Base-by-base conservation (phyloP, 1,284 basidiomycete genomes). In the Tranzscheliella williamsii region DNA sequence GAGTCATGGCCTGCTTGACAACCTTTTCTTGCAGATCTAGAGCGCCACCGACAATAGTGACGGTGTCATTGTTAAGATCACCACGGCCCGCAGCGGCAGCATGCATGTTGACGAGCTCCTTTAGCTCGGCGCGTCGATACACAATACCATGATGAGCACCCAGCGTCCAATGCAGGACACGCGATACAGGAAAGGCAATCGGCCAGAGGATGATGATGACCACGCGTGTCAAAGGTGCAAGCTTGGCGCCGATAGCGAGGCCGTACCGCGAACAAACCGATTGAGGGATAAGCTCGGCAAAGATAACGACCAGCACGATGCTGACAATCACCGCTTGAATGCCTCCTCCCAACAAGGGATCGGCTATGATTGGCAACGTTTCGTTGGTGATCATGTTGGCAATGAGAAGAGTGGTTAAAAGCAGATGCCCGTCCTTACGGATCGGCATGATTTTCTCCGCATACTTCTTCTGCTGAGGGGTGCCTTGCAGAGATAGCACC, bases 251-350 rank as follows among this genome's bases (percentile, higher is more conserved):
- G 34, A 79, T 72, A 13, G 54, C 66, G 17, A 79, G 61, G 5
- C 77, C 78, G 54, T 76, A 79, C 8, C 78, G 71, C 9, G 76
- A 70, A 44, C 78, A 79, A 22, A 82, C 81, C 21, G 79, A 79
- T 66, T 83, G 82, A 0, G 92, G 92, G 52, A 95, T 95, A 65
- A 96, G 89, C 79, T 95, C 91, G 38, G 88, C 81, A 75, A 91
- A 91, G 57, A 89, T 89, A 65, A 76, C 68, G 53, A 76, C 70
- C 7, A 76, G 51, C 8, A 75, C 73, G 38, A 71, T 76, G 23
- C 67, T 69, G 41, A 73, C 62, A 24, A 74, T 56, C 30, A 76
- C 75, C 38, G 89, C 88, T 70, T 83, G 84, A 11, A 88, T 79
- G 22, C 90, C 90, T 30, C 90, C 90, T 26, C 91, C 91, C 2